Conservation (phyloP, 129 eudicot species). For the Logfia minima region DNA sequence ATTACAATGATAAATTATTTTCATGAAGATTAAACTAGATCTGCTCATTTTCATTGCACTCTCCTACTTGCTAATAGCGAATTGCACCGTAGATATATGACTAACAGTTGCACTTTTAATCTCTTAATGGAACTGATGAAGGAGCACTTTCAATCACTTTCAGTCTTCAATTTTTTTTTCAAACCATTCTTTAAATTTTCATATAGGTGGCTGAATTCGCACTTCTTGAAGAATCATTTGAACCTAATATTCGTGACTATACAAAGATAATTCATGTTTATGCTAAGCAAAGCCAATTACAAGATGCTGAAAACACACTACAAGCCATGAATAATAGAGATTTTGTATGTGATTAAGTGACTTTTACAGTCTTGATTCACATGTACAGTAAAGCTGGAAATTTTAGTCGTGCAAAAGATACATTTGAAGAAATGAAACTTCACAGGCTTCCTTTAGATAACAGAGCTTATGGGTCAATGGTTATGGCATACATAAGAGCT, state of each 20-base stretch:
- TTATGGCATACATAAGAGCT: slow-evolving; percentile 88
- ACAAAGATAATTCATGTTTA: slow-evolving; percentile 83
- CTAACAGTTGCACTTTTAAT: background rate
- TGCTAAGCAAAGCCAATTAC: slow-evolving; percentile 61
- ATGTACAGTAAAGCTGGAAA: slow-evolving; percentile 94
- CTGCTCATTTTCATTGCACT: background rate
- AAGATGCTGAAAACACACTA: slow-evolving; percentile 65
- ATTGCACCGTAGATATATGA: background rate
- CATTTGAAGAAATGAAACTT: slow-evolving; percentile 75
- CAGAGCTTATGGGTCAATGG: slow-evolving; percentile 85
- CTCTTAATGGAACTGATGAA: background rate
- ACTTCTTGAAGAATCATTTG: slow-evolving; percentile 75
- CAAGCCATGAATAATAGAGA: slow-evolving; percentile 67
- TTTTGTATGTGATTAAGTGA: slow-evolving; percentile 72
- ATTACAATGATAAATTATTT: background rate
- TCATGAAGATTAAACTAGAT: background rate
- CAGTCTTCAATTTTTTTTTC: background rate
- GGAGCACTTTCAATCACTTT: background rate
- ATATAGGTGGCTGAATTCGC: slow-evolving; percentile 69
- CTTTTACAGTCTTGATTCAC: slow-evolving; percentile 77
- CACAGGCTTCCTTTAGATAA: slow-evolving; percentile 62
- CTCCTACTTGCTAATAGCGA: background rate
- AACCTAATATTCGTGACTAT: slow-evolving; percentile 82
- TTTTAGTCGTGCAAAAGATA: slow-evolving; percentile 60
- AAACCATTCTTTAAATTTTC: background rate